phyloP scores from a whole-genome alignment of 371 early-diverging fungal genomes.

The Mortierella sp. region DNA sequence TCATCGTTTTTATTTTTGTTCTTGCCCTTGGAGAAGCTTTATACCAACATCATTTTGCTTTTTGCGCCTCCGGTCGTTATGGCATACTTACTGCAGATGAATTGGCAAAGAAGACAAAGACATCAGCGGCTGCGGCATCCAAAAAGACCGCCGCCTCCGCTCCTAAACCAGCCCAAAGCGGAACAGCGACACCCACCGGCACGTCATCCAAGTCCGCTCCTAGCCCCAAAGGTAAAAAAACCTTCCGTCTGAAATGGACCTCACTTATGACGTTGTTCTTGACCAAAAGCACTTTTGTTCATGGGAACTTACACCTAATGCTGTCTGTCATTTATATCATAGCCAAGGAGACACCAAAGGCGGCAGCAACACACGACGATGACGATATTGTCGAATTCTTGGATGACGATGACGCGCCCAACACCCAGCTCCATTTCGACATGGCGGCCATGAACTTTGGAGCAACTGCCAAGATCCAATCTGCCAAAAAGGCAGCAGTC shows the following conservation, averaged over 20 bases:
- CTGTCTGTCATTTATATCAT: background rate
- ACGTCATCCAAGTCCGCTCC: conserved; percentile 22
- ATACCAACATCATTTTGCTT: background rate
- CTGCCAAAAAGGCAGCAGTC: background rate
- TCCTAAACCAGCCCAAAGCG: conserved; percentile 40
- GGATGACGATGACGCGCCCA: conserved; percentile 54
- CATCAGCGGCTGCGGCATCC: conserved; percentile 49
- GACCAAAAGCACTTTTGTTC: background rate
- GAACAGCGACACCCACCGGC: conserved; percentile 33
- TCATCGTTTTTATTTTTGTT: background rate
- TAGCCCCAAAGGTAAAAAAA: conserved; percentile 27
- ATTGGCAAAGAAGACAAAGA: conserved; percentile 62
- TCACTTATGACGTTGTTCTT: background rate
- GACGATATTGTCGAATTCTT: conserved; percentile 66
- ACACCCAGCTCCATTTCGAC: conserved; percentile 63
- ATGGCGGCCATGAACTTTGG: conserved; percentile 66
- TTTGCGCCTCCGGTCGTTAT: background rate
- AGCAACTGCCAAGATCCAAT: conserved; percentile 16
- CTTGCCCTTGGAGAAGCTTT: background rate
- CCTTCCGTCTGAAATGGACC: no score
- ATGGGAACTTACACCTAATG: background rate
- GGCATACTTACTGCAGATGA: conserved; percentile 47
- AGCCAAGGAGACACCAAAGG: conserved; percentile 22
- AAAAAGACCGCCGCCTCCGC: conserved; percentile 55
- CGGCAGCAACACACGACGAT: conserved; percentile 21